These are phyloP conservation scores for Gryganskiella cystojenkinii DNA, from an alignment of 192 early-diverging fungal species.

Conservation along the genomic window DNA sequence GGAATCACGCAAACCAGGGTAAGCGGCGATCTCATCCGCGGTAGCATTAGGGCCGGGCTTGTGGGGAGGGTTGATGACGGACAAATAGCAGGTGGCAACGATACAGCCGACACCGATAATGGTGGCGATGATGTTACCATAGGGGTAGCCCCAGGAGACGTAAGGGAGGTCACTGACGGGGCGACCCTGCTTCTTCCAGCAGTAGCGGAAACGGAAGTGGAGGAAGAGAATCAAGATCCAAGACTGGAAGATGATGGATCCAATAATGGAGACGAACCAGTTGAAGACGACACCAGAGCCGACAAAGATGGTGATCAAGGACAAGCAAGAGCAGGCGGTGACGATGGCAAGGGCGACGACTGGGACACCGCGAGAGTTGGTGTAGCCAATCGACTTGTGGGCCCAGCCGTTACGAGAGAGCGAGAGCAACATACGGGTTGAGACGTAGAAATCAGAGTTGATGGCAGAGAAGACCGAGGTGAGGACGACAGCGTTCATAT, in stretches of 20 bases:
- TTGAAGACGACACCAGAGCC: conserved; percentile 78
- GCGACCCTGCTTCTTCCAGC: conserved; percentile 78
- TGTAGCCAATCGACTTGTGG: conserved; percentile 68
- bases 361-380: conserved; percentile 76
- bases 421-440: conserved; percentile 80
- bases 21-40: background rate
- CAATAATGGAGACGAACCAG: conserved; percentile 73
- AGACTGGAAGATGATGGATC: conserved; percentile 82
- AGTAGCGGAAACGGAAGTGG: conserved; percentile 88
- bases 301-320: conserved; percentile 70
- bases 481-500: conserved; percentile 80
- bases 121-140: conserved; percentile 67
- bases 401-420: conserved; percentile 83
- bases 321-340: conserved; percentile 69
- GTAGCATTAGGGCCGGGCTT: conserved; percentile 30
- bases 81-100: conserved; percentile 59
- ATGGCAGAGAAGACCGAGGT: conserved; percentile 79
- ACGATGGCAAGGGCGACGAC: conserved; percentile 68
- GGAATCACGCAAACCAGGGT: background rate
- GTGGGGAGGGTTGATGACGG: conserved; percentile 62
- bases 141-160: conserved; percentile 59
- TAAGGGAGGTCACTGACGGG: conserved; percentile 68
- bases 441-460: conserved; percentile 91
- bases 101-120: conserved; percentile 75
- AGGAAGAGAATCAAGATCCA: conserved; percentile 87